Evolutionary conservation across 306 rosid genomes (phyloP).

Genomic region (Fragaria ananassa): DNA sequence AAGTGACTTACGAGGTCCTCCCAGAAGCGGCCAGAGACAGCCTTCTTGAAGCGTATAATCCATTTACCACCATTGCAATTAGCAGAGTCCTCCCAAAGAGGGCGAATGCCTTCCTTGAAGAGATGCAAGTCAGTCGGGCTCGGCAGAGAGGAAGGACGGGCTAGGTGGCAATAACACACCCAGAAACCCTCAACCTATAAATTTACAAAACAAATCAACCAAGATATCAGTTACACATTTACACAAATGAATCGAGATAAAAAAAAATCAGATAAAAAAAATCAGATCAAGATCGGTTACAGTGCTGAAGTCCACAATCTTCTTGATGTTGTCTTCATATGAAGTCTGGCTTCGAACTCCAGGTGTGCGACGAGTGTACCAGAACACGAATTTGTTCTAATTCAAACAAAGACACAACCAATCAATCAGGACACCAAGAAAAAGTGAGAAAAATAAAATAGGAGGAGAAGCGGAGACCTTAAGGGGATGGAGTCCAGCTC

Average conservation of each 20-base stretch:
- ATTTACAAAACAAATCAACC: too few relatives aligned
- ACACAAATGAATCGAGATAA: too few relatives aligned
- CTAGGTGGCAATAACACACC: slow-evolving; percentile 84
- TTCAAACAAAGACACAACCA: neutral
- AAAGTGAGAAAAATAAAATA: neutral
- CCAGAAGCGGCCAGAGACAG: slow-evolving; percentile 88
- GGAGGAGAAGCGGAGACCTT: too few relatives aligned
- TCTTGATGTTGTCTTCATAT: slow-evolving; percentile 90
- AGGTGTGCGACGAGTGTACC: slow-evolving; percentile 96
- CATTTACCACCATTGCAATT: slow-evolving; percentile 97
- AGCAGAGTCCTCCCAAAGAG: slow-evolving; percentile 98
- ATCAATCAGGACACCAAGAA: neutral
- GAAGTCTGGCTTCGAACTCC: slow-evolving; percentile 75
- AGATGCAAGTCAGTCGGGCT: slow-evolving; percentile 95
- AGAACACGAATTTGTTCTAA: slow-evolving; percentile 74
- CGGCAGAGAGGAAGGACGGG: slow-evolving; percentile 80
- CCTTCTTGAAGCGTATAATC: slow-evolving; percentile 87
- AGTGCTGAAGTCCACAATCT: slow-evolving; percentile 81
- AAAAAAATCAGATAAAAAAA: neutral
- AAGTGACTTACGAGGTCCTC: slow-evolving; percentile 75
- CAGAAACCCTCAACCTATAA: slow-evolving; percentile 91
- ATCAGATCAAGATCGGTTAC: slow-evolving; percentile 27
- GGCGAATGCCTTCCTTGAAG: slow-evolving; percentile 94
- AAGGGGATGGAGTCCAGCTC: slow-evolving; percentile 54
- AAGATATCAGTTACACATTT: neutral